Evolutionary conservation across 306 rosid genomes (phyloP).

Genomic region (Morella rubra): DNA sequence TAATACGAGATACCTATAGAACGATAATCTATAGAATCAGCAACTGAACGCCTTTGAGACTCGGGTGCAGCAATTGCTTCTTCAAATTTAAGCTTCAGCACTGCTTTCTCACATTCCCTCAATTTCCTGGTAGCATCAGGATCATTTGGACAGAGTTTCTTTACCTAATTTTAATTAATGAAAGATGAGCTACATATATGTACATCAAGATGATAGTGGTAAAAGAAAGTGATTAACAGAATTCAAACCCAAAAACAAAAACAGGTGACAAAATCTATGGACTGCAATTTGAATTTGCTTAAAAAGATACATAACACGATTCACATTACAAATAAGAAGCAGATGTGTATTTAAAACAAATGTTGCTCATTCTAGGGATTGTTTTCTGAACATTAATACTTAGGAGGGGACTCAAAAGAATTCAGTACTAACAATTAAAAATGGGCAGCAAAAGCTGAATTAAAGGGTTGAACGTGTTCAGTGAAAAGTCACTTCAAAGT

Average conservation of each 20-base stretch:
- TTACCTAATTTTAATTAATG: constrained; percentile 59
- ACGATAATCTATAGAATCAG: constrained; percentile 69
- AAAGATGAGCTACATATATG: constrained; percentile 5
- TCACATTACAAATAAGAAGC: not conserved
- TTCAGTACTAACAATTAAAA: too few relatives aligned
- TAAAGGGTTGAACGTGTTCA: too few relatives aligned
- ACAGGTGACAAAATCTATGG: not conserved
- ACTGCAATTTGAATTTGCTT: not conserved
- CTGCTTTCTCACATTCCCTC: constrained; percentile 98
- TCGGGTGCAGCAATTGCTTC: constrained; percentile 84
- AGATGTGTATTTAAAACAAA: not conserved
- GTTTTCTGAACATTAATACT: not conserved
- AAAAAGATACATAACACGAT: not conserved
- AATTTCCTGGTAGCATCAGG: constrained; percentile 85
- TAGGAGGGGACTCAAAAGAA: too few relatives aligned
- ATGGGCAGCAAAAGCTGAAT: too few relatives aligned
- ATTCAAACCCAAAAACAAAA: not conserved
- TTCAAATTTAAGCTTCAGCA: constrained; percentile 89
- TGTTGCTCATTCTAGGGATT: not conserved
- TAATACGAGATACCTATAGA: constrained; percentile 63
- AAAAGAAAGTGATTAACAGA: not conserved
- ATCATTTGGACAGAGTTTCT: constrained; percentile 83
- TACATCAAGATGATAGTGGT: too few relatives aligned
- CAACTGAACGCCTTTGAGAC: constrained; percentile 58
- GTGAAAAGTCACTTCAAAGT: too few relatives aligned